phyloP scores from a whole-genome alignment of 148 eudicot species.

The Vaccinium corymbosum region DNA sequence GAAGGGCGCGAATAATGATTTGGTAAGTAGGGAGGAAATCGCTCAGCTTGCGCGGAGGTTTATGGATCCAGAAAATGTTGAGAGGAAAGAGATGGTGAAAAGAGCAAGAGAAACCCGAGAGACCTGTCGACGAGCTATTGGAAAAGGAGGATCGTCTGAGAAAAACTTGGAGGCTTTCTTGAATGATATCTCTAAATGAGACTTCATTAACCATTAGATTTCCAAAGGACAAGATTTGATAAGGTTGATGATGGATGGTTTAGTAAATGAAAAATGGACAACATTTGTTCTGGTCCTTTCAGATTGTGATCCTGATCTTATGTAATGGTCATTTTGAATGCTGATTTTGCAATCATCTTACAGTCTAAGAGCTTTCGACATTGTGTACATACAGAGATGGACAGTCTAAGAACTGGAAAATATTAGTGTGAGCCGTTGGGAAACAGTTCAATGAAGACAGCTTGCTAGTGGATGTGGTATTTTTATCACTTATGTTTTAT shows the following conservation, averaged over 20 bases:
- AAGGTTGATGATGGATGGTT: background rate
- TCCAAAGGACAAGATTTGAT: background rate
- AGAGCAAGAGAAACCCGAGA: slow-evolving; percentile 14
- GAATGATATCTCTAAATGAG: background rate
- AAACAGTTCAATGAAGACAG: too few species aligned
- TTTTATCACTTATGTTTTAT: too few species aligned
- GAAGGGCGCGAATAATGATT: slow-evolving; percentile 12
- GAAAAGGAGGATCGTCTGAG: slow-evolving; percentile 23
- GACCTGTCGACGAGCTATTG: slow-evolving; percentile 22
- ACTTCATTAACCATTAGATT: background rate
- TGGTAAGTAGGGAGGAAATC: slow-evolving; percentile 30
- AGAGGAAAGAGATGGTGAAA: slow-evolving; percentile 22
- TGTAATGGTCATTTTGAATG: background rate
- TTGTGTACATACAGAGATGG: too few species aligned
- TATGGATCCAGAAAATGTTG: slow-evolving; percentile 32
- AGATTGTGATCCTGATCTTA: background rate
- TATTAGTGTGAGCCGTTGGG: too few species aligned
- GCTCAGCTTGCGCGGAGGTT: slow-evolving; percentile 23
- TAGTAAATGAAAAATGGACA: background rate
- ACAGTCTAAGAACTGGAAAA: too few species aligned
- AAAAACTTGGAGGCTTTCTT: slow-evolving; percentile 9
- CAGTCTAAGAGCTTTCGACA: too few species aligned
- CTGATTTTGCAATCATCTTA: background rate
- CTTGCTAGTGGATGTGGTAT: too few species aligned
- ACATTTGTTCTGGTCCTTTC: too few species aligned